Conservation (phyloP, 2,329 filamentous ascomycete species). For the Aureobasidium melanogenum region DNA sequence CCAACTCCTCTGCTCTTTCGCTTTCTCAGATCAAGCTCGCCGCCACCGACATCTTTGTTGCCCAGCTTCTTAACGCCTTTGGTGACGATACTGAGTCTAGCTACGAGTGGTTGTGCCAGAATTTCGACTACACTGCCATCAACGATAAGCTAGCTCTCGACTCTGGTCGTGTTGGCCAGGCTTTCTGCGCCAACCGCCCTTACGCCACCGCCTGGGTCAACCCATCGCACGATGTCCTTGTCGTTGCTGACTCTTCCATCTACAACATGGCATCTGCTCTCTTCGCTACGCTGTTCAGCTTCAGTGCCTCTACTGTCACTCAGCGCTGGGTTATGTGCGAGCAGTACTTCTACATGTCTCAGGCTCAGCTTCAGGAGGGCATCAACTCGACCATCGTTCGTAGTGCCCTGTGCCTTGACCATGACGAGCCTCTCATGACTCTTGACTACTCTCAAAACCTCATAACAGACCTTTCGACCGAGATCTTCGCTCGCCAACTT, state of each 20-base stretch:
- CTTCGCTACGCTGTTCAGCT: neutral
- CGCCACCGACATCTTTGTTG: conserved; percentile 19
- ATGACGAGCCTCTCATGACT: neutral
- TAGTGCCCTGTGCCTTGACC: neutral
- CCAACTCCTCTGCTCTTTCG: conserved; percentile 16
- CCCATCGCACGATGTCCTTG: neutral
- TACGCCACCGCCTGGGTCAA: neutral
- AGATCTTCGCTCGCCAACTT: neutral
- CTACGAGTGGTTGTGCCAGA: neutral
- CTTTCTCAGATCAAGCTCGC: conserved; percentile 16
- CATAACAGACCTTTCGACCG: neutral
- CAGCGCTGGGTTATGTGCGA: conserved; percentile 3
- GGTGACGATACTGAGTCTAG: neutral
- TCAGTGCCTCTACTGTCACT: neutral
- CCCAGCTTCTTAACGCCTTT: conserved; percentile 20
- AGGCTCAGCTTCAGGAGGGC: neutral
- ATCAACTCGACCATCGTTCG: conserved; percentile 4
- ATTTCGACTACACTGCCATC: neutral
- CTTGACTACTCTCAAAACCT: neutral
- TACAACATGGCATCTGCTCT: neutral
- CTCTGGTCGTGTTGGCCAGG: neutral
- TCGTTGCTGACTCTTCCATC: neutral
- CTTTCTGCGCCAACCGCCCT: neutral
- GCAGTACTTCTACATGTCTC: conserved; percentile 1
- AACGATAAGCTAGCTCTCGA: neutral